These are phyloP conservation scores for Cystofilobasidium capitatum DNA, from an alignment of 768 basidiomycete genomes.

Conservation along the genomic window DNA sequence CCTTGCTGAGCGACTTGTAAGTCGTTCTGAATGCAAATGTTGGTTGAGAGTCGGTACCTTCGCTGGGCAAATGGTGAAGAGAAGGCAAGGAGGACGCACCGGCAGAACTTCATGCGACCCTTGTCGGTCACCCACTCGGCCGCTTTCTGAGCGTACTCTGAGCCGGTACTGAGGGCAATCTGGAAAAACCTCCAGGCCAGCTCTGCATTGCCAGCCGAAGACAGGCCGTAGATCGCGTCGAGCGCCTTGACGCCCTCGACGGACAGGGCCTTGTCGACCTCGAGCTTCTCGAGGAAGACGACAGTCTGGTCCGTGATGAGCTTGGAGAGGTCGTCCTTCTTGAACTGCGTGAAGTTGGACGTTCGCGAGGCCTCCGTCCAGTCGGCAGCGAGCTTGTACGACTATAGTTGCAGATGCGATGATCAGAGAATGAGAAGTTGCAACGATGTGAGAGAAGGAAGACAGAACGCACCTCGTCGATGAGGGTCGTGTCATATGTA, in stretches of 20 bases:
- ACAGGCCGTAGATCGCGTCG: constrained; percentile 17
- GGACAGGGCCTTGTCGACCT: constrained; percentile 51
- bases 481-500: constrained; percentile 64
- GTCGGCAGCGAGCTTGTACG: constrained; percentile 56
- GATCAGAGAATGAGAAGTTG: background rate
- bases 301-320: constrained; percentile 76
- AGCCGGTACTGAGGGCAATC: constrained; percentile 29
- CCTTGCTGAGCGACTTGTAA: constrained; percentile 36
- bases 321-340: constrained; percentile 49
- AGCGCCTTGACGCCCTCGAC: constrained; percentile 5
- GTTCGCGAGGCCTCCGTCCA: constrained; percentile 55
- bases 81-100: constrained; percentile 8
- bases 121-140: constrained; percentile 38
- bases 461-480: constrained; percentile 46
- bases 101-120: constrained; percentile 40
- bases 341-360: constrained; percentile 48
- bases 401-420: constrained; percentile 25
- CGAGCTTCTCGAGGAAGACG: constrained; percentile 70
- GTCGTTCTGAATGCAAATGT: constrained; percentile 18
- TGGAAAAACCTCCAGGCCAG: constrained; percentile 13
- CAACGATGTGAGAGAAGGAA: background rate
- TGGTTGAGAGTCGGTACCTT: background rate
- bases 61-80: background rate
- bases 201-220: constrained; percentile 13
- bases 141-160: constrained; percentile 37